A percentile compares a stretch with the other conserved stretches of the same genome.
These are phyloP conservation scores for Mycena rosella DNA, from an alignment of 768 basidiomycete genomes.

Conservation along the genomic window DNA sequence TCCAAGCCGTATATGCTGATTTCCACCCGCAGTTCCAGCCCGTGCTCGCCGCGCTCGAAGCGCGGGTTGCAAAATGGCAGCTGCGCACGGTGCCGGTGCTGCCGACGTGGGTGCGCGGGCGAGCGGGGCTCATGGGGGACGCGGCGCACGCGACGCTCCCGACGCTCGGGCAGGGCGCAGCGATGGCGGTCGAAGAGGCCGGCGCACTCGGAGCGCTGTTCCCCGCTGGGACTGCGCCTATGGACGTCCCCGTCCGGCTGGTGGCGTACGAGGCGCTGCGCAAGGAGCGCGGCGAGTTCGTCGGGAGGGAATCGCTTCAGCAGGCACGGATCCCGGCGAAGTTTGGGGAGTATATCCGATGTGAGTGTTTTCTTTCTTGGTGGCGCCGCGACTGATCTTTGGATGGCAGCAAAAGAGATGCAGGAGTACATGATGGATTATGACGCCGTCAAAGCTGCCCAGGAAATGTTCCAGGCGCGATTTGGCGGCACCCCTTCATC, in stretches of 20 bases:
- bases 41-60: neutral
- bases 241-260: neutral
- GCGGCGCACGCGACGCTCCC: conserved; percentile 41
- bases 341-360: neutral
- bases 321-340: neutral
- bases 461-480: neutral
- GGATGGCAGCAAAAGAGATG: neutral
- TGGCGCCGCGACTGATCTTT: too few relatives aligned
- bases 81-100: conserved; percentile 2
- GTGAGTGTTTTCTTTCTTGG: neutral
- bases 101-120: conserved; percentile 19
- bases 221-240: neutral
- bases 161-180: conserved; percentile 13
- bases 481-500: too few relatives aligned
- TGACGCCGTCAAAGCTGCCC: neutral
- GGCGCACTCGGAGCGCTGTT: conserved; percentile 7
- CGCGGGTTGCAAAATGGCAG: neutral
- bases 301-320: conserved; percentile 15
- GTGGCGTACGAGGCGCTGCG: neutral
- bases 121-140: conserved; percentile 10
- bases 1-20: neutral
- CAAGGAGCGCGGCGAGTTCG: conserved; percentile 22
- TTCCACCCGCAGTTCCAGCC: conserved; percentile 11
- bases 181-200: neutral
- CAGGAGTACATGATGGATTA: neutral